Evolutionary conservation across 176 grass and related monocot species (phyloP).

Genomic region (Carex cristatella): DNA sequence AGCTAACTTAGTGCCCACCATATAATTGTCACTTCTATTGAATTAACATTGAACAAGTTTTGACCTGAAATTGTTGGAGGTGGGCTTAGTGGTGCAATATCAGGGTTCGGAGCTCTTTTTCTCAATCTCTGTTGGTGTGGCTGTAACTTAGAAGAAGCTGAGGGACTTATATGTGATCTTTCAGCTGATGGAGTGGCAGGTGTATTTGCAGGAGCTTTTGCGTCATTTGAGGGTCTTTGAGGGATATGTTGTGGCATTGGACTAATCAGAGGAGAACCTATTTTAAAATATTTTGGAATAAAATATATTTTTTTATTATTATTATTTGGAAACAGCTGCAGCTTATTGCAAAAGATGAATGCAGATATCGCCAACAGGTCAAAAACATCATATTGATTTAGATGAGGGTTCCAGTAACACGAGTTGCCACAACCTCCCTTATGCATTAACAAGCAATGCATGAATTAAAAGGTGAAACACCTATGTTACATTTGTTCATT

Average conservation of each 20-base stretch:
- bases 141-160: constrained; percentile 37
- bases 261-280: constrained; percentile 53
- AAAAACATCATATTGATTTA: not conserved
- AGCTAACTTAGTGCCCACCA: not conserved
- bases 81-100: constrained; percentile 37
- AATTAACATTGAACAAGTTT: not conserved
- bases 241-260: constrained; percentile 46
- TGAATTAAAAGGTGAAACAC: not conserved
- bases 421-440: not conserved
- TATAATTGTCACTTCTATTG: not conserved
- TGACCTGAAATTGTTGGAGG: constrained; percentile 50
- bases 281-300: not conserved
- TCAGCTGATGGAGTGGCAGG: constrained; percentile 30
- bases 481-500: not conserved
- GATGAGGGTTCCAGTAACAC: not conserved
- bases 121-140: constrained; percentile 19
- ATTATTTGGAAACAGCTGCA: not conserved
- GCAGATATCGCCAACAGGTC: too few species aligned
- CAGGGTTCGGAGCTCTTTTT: constrained; percentile 19
- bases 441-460: not conserved
- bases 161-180: constrained; percentile 31
- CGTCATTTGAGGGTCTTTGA: constrained; percentile 40
- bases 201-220: constrained; percentile 38
- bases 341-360: not conserved
- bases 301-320: not conserved